These are phyloP conservation scores for Areca catechu DNA, from an alignment of 176 grass and related monocot genomes.

Conservation along the genomic window DNA sequence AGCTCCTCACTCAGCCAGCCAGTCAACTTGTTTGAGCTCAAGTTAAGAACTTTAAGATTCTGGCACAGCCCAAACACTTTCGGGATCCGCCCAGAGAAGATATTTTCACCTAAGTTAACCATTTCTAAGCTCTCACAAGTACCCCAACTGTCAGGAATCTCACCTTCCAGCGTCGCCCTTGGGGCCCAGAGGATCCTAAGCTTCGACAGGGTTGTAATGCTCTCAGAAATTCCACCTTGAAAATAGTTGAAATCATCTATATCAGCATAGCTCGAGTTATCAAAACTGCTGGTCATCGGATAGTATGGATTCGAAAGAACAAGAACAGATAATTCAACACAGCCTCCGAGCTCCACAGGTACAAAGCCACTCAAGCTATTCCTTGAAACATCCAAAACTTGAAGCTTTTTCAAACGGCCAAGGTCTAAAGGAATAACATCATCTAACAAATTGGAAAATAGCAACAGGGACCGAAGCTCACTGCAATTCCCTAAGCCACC, in stretches of 20 bases:
- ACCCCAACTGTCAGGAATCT: conserved; percentile 60
- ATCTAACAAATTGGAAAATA: conserved; percentile 69
- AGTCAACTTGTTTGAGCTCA: conserved; percentile 67
- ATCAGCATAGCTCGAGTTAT: conserved; percentile 24
- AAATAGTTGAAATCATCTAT: conserved; percentile 85
- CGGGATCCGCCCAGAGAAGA: conserved; percentile 60
- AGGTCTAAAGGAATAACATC: conserved; percentile 68
- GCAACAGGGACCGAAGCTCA: conserved; percentile 35
- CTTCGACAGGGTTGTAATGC: conserved; percentile 44
- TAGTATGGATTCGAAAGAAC: conserved; percentile 62
- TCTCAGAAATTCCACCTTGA: conserved; percentile 57
- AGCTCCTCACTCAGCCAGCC: conserved; percentile 49
- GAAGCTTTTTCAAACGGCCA: conserved; percentile 51
- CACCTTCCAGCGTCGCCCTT: conserved; percentile 62
- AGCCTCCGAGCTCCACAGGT: conserved; percentile 63
- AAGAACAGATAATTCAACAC: conserved; percentile 54
- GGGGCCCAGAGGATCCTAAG: conserved; percentile 88
- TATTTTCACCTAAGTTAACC: conserved; percentile 79
- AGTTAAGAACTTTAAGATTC: conserved; percentile 73
- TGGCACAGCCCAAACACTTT: conserved; percentile 40
- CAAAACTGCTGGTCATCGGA: conserved; percentile 4
- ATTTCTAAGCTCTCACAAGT: conserved; percentile 67
- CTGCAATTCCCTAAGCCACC: conserved; percentile 58
- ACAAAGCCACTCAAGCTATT: conserved; percentile 79
- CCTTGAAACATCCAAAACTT: conserved; percentile 64